Evolutionary conservation across 2,329 filamentous ascomycete genomes (phyloP).

Genomic region (Tympanopsis confertula): DNA sequence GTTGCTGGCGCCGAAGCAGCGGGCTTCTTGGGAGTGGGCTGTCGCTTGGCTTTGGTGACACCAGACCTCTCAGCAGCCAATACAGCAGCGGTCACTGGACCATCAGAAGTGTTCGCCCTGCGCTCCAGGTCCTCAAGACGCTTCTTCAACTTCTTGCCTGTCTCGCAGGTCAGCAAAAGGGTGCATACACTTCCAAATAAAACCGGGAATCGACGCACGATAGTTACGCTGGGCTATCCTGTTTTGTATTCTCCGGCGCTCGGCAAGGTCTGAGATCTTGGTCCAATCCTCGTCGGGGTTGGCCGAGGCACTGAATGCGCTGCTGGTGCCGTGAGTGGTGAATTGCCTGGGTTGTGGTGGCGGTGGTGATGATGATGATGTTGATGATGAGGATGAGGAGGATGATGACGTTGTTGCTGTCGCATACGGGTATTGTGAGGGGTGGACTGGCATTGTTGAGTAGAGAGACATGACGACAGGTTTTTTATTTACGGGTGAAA

Average conservation of each 20-base stretch:
- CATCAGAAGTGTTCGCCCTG: conserved; percentile 41
- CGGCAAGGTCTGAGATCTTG: conserved; percentile 93
- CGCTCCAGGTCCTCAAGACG: conserved; percentile 76
- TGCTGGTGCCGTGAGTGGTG: conserved; percentile 69
- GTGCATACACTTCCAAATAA: conserved; percentile 2
- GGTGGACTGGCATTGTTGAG: too few relatives aligned
- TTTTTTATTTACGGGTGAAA: too few relatives aligned
- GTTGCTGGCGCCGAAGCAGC: conserved; percentile 18
- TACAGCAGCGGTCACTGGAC: too few relatives aligned
- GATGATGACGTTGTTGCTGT: too few relatives aligned
- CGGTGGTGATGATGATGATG: conserved; percentile 23
- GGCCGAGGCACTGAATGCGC: conserved; percentile 85
- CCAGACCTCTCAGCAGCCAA: not conserved
- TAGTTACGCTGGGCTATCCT: conserved; percentile 96
- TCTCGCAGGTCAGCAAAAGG: conserved; percentile 8
- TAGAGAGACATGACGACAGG: too few relatives aligned
- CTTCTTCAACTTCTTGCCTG: conserved; percentile 88
- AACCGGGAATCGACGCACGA: conserved; percentile 44
- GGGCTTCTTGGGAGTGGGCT: conserved; percentile 1
- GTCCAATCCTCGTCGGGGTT: conserved; percentile 98
- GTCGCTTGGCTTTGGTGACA: not conserved
- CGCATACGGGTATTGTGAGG: too few relatives aligned
- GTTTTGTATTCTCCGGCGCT: conserved; percentile 90
- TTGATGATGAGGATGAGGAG: too few relatives aligned
- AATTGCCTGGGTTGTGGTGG: conserved; percentile 47